Conservation (phyloP, 306 rosid species). For the Erythrophleum fordii region DNA sequence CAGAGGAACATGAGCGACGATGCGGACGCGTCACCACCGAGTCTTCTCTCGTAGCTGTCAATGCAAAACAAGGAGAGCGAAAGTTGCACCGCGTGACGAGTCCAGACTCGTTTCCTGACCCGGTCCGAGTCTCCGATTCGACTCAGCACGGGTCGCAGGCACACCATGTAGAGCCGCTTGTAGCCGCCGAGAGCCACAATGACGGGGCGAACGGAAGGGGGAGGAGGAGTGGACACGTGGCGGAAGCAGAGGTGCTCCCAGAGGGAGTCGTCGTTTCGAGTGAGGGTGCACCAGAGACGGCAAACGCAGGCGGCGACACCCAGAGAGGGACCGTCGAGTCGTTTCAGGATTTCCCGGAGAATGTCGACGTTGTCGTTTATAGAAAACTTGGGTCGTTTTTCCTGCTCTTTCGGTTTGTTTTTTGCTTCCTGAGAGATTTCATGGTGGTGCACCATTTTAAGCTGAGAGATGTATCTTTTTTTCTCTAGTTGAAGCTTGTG, state of each 20-base stretch:
- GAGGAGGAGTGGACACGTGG: conserved; percentile 64
- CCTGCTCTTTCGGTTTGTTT: background rate
- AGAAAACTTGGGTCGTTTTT: conserved; percentile 58
- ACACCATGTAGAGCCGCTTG: conserved; percentile 81
- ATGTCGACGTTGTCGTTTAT: conserved; percentile 94
- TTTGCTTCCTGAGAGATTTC: conserved; percentile 34
- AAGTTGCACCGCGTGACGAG: conserved; percentile 78
- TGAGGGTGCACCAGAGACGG: conserved; percentile 79
- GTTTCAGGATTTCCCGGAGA: conserved; percentile 78
- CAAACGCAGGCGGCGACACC: conserved; percentile 90
- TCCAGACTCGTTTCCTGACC: conserved; percentile 60
- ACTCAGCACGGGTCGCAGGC: conserved; percentile 79
- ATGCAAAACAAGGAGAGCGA: conserved; percentile 87
- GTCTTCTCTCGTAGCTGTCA: conserved; percentile 52
- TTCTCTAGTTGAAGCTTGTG: no score
- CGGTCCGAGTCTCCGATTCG: conserved; percentile 73
- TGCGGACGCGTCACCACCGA: conserved; percentile 49
- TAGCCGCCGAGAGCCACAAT: conserved; percentile 92
- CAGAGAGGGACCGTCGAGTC: conserved; percentile 88
- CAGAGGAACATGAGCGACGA: conserved; percentile 69
- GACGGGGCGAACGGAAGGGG: conserved; percentile 54
- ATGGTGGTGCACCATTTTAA: conserved; percentile 43
- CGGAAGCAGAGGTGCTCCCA: conserved; percentile 95
- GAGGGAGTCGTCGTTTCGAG: conserved; percentile 77
- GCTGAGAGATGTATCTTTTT: no score